These are phyloP conservation scores for Leptodermis oblonga DNA, from an alignment of 257 asterid species.

Conservation along the genomic window DNA sequence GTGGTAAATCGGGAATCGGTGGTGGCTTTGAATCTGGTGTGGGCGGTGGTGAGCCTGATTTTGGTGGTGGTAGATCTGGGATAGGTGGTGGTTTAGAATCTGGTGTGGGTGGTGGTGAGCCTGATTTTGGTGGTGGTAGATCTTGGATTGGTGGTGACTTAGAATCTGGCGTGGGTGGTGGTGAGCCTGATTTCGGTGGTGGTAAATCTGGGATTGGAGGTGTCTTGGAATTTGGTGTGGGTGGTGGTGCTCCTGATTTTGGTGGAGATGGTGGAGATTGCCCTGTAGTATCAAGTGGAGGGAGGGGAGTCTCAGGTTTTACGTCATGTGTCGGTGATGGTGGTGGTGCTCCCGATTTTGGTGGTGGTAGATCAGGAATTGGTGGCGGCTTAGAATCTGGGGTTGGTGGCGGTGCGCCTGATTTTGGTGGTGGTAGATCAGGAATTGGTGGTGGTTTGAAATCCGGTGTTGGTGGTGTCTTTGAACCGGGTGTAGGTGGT, in stretches of 20 bases:
- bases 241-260: conserved; percentile 1
- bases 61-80: neutral
- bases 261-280: neutral
- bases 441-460: too few species aligned
- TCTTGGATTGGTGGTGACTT: neutral
- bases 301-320: too few species aligned
- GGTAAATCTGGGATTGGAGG: neutral
- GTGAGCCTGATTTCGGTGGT: neutral
- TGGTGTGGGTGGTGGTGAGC: too few species aligned
- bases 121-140: neutral
- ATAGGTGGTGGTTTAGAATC: too few species aligned
- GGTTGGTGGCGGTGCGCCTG: too few species aligned
- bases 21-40: neutral
- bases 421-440: too few species aligned
- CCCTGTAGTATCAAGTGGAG: too few species aligned
- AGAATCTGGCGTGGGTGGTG: neutral
- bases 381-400: neutral
- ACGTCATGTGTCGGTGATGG: neutral
- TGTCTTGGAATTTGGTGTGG: neutral
- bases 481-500: too few species aligned
- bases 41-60: neutral
- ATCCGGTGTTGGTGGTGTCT: too few species aligned
- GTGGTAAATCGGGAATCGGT: neutral
- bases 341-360: neutral
- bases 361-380: too few species aligned